A percentile compares a stretch with the other conserved stretches of the same genome.
These are phyloP conservation scores for Phyllosticta citrichinensis DNA, from an alignment of 2,329 filamentous ascomycete genomes.

Conservation along the genomic window DNA sequence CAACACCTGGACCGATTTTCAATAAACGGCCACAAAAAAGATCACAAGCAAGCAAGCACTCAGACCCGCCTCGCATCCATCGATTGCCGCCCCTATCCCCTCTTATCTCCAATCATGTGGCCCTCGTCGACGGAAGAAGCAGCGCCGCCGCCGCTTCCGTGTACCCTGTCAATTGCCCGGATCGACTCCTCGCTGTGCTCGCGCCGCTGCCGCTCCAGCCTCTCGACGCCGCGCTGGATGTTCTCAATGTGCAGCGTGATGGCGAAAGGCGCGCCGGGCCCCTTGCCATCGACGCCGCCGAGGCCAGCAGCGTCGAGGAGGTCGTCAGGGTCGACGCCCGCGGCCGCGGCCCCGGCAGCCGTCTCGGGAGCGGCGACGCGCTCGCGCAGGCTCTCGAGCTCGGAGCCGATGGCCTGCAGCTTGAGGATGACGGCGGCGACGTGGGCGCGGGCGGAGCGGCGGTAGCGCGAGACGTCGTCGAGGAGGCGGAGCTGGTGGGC, in stretches of 20 bases:
- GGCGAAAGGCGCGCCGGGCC: constrained; percentile 29
- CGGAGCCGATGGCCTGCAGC: constrained; percentile 61
- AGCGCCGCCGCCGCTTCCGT: background rate
- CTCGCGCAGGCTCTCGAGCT: constrained; percentile 61
- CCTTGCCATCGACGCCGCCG: background rate
- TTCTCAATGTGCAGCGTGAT: constrained; percentile 66
- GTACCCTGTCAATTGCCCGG: background rate
- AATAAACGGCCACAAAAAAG: no score
- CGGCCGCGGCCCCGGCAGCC: constrained; percentile 20
- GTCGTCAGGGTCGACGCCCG: constrained; percentile 29
- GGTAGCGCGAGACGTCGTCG: constrained; percentile 54
- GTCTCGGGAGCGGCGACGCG: constrained; percentile 58
- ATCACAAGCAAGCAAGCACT: no score
- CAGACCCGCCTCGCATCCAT: background rate
- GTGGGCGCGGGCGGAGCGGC: constrained; percentile 55
- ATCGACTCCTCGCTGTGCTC: constrained; percentile 32
- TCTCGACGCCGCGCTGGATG: constrained; percentile 62
- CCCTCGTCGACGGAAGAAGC: background rate
- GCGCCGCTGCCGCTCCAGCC: constrained; percentile 55
- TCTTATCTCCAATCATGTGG: background rate
- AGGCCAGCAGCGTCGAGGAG: background rate
- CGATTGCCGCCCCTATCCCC: background rate
- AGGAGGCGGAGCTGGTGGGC: constrained; percentile 56
- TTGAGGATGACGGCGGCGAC: constrained; percentile 62
- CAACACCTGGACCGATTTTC: no score